These are phyloP conservation scores for Heterobasidion parviporum DNA, from an alignment of 1,284 basidiomycete genomes.

Conservation along the genomic window DNA sequence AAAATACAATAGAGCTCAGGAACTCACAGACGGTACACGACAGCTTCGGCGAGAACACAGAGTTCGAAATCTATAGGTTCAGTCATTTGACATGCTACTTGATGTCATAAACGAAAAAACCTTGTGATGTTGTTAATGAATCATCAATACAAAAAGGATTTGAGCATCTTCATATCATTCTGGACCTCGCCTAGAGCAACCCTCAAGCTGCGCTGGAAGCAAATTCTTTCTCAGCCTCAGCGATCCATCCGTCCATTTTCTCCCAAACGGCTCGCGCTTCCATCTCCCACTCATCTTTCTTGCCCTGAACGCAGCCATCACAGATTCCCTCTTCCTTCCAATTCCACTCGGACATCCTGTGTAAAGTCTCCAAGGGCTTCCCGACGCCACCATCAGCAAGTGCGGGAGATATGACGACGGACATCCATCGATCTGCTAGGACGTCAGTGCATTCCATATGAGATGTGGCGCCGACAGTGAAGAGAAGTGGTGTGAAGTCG, in stretches of 20 bases:
- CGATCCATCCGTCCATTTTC: conserved; percentile 50
- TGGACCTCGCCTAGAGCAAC: too few relatives aligned
- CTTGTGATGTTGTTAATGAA: too few relatives aligned
- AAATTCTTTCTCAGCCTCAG: conserved; percentile 10
- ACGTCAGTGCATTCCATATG: conserved; percentile 69
- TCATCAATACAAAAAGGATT: too few relatives aligned
- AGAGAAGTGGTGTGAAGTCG: conserved; percentile 62
- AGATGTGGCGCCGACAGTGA: conserved; percentile 55
- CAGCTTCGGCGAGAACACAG: too few relatives aligned
- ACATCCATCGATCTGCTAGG: conserved; percentile 63
- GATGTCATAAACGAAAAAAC: too few relatives aligned
- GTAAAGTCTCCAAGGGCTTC: conserved; percentile 60
- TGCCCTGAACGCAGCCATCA: conserved; percentile 44
- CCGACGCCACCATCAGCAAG: conserved; percentile 49
- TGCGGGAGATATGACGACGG: conserved; percentile 54
- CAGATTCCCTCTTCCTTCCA: conserved; percentile 56
- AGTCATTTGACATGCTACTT: too few relatives aligned
- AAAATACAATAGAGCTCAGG: too few relatives aligned
- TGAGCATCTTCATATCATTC: too few relatives aligned
- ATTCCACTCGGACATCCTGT: conserved; percentile 44
- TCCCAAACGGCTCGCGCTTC: conserved; percentile 23
- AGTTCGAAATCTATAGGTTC: too few relatives aligned
- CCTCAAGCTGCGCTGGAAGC: neutral
- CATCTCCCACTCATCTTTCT: conserved; percentile 55
- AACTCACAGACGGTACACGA: too few relatives aligned